Conservation (phyloP, 257 asterid species). For the Solanum medicagineum region DNA sequence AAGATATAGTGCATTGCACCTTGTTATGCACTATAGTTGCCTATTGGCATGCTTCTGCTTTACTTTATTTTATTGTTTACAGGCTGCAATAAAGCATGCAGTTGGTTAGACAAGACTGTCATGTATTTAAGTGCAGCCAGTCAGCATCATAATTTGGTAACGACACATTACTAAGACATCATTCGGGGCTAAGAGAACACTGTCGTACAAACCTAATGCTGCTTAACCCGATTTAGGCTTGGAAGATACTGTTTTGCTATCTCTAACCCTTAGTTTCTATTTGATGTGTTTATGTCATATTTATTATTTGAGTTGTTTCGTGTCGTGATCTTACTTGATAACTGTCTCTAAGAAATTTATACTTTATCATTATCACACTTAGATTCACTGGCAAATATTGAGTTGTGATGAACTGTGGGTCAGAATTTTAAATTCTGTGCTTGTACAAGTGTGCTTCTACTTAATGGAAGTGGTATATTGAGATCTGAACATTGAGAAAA, state of each 20-base stretch:
- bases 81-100: not conserved
- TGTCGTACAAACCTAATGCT: not conserved
- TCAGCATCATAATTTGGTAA: not conserved
- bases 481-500: not conserved
- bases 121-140: not conserved
- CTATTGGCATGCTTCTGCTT: not conserved
- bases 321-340: not conserved
- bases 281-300: not conserved
- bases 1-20: not conserved
- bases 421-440: not conserved
- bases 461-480: not conserved
- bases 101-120: not conserved
- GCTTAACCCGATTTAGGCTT: not conserved
- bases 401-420: not conserved
- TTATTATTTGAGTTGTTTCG: not conserved
- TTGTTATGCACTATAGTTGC: not conserved
- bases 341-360: not conserved
- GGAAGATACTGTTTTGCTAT: not conserved
- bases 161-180: not conserved
- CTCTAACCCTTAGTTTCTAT: not conserved
- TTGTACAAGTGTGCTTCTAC: not conserved
- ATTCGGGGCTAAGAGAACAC: not conserved
- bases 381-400: not conserved
- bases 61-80: not conserved
- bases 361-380: not conserved